Conservation (phyloP, 2,329 filamentous ascomycete genomes). For the Colletotrichum caudatum region DNA sequence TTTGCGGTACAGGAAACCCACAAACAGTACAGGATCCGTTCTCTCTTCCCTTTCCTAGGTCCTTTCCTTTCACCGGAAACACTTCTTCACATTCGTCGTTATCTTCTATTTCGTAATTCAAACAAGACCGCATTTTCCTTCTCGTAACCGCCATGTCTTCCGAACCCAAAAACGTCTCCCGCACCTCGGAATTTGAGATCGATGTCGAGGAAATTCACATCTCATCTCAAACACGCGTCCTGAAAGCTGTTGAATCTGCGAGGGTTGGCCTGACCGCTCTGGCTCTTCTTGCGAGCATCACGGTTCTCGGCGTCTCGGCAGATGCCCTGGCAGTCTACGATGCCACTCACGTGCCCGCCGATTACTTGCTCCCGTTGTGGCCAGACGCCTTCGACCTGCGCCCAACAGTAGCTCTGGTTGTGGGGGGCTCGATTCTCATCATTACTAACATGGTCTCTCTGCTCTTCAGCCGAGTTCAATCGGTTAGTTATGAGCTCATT, state of each 20-base stretch:
- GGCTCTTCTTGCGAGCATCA: conserved; percentile 63
- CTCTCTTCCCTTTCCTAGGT: background rate
- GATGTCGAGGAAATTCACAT: conserved; percentile 56
- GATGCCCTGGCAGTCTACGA: conserved; percentile 68
- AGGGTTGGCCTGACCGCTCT: conserved; percentile 63
- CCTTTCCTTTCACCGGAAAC: background rate
- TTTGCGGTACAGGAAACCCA: conserved; percentile 5
- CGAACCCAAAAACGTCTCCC: conserved; percentile 55
- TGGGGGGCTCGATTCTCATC: conserved; percentile 63
- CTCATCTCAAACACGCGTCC: conserved; percentile 53
- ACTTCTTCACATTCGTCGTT: background rate
- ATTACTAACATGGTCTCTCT: conserved; percentile 62
- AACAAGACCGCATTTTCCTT: background rate
- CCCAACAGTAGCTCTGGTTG: conserved; percentile 67
- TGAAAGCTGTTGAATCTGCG: conserved; percentile 58
- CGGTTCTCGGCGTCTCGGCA: conserved; percentile 65
- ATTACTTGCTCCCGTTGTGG: conserved; percentile 68
- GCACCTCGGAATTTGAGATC: conserved; percentile 63
- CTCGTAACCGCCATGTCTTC: conserved; percentile 31
- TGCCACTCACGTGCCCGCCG: conserved; percentile 60
- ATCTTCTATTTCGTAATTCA: conserved; percentile 1
- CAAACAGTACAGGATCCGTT: background rate
- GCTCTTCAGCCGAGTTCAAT: conserved; percentile 59
- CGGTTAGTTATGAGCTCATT: conserved; percentile 56
- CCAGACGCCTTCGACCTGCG: conserved; percentile 67